These are phyloP conservation scores for Chernovozyma aurita DNA, from an alignment of 1,139 yeast species.

Conservation along the genomic window DNA sequence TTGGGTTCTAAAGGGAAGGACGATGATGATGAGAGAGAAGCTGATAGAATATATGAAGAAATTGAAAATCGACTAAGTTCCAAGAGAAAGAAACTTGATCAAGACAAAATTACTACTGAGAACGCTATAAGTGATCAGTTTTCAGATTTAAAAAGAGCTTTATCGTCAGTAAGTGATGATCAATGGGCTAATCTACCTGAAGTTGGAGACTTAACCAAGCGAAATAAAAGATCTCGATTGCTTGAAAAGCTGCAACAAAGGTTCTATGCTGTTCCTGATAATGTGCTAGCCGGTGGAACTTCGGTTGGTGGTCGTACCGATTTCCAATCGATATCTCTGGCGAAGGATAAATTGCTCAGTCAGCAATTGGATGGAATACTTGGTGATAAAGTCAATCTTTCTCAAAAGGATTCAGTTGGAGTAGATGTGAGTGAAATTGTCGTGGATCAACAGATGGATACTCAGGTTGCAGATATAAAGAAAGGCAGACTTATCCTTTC, in stretches of 20 bases:
- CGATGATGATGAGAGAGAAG: conserved; percentile 63
- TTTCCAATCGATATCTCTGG: conserved; percentile 46
- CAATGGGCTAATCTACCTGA: conserved; percentile 87
- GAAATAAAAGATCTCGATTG: conserved; percentile 68
- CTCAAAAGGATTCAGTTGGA: conserved; percentile 9
- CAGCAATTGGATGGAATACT: conserved; percentile 37
- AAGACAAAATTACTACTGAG: conserved; percentile 17
- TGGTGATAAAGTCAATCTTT: conserved; percentile 8
- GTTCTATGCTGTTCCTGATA: conserved; percentile 81
- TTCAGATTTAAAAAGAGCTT: conserved; percentile 54
- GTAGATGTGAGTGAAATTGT: conserved; percentile 22
- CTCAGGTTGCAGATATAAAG: conserved; percentile 40
- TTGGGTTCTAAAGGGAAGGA: conserved; percentile 27
- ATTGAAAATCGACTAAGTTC: conserved; percentile 55
- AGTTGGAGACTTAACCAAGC: conserved; percentile 79
- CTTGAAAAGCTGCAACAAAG: conserved; percentile 63
- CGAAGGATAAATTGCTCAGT: conserved; percentile 50
- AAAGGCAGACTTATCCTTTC: conserved; percentile 59
- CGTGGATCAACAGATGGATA: conserved; percentile 33
- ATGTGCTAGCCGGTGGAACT: conserved; percentile 33
- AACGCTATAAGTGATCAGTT: conserved; percentile 26
- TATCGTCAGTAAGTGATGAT: conserved; percentile 55
- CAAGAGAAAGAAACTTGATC: conserved; percentile 22
- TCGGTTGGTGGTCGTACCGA: conserved; percentile 27
- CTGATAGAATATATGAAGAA: conserved; percentile 62